A percentile compares a stretch with the other conserved stretches of the same genome.
Evolutionary conservation across 768 basidiomycete genomes (phyloP).

Genomic region (Agaricus bisporus): DNA sequence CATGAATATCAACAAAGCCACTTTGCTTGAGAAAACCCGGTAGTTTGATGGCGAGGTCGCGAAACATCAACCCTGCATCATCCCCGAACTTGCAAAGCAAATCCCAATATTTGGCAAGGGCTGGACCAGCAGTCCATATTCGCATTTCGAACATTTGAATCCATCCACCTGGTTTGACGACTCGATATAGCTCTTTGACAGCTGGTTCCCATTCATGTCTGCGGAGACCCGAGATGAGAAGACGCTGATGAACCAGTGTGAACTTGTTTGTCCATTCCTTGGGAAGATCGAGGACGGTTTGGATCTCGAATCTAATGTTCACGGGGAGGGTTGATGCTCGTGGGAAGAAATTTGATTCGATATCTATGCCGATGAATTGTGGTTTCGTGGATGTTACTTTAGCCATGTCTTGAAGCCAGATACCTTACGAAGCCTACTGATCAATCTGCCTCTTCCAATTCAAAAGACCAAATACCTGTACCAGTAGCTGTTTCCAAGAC

Average conservation of each 20-base stretch:
- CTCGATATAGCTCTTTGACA: constrained; percentile 1
- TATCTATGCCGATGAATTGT: constrained; percentile 1
- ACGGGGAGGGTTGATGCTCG: not conserved
- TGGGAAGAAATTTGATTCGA: constrained; percentile 4
- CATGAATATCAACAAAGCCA: constrained; percentile 1
- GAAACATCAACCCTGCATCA: not conserved
- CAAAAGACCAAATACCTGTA: no score
- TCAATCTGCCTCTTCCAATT: no score
- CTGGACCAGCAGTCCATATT: not conserved
- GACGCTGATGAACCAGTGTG: constrained; percentile 4
- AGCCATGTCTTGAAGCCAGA: not conserved
- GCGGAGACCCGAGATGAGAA: not conserved
- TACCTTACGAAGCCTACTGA: no score
- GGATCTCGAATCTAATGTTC: constrained; percentile 1
- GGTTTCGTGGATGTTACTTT: not conserved
- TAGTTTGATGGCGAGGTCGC: not conserved
- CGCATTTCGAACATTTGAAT: not conserved
- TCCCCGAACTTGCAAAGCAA: constrained; percentile 1
- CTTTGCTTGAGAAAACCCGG: not conserved
- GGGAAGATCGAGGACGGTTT: constrained; percentile 6
- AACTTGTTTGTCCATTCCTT: constrained; percentile 8
- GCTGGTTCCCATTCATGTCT: constrained; percentile 4
- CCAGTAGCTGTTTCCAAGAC: no score
- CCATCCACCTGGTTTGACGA: constrained; percentile 4
- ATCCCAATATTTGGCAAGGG: not conserved